A percentile compares a stretch with the other conserved stretches of the same genome.
Evolutionary conservation across 2,329 filamentous ascomycete genomes (phyloP).

Genomic region (Dactylellina sp.): DNA sequence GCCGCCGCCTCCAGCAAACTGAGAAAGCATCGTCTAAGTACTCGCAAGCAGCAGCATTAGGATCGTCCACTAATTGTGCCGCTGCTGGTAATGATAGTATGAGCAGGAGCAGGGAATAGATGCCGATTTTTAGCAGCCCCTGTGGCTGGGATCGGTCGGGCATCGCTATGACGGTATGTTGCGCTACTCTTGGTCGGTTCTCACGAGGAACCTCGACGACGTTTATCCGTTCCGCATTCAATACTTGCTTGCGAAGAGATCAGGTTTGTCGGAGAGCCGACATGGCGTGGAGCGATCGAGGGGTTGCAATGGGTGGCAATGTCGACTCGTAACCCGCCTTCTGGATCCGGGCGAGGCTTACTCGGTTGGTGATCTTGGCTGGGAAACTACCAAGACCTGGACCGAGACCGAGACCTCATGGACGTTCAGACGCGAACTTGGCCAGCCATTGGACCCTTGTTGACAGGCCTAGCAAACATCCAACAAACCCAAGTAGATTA

Average conservation of each 20-base stretch:
- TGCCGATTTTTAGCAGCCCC: constrained; percentile 13
- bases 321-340: constrained; percentile 39
- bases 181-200: neutral
- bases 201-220: constrained; percentile 17
- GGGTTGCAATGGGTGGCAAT: constrained; percentile 7
- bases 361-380: constrained; percentile 40
- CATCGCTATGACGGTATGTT: constrained; percentile 13
- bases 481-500: too few relatives aligned
- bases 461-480: too few relatives aligned
- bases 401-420: too few relatives aligned
- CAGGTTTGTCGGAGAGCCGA: constrained; percentile 12
- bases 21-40: constrained; percentile 40
- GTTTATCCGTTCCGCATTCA: constrained; percentile 15
- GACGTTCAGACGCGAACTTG: too few relatives aligned
- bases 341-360: constrained; percentile 42
- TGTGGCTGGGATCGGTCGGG: constrained; percentile 5
- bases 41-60: constrained; percentile 18
- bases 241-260: constrained; percentile 19
- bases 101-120: constrained; percentile 35
- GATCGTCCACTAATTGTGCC: constrained; percentile 24
- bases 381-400: constrained; percentile 24
- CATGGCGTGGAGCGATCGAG: constrained; percentile 25
- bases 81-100: constrained; percentile 18
- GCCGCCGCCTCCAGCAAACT: constrained; percentile 30
- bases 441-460: too few relatives aligned